These are phyloP conservation scores for Puccinia polysora DNA, from an alignment of 1,284 basidiomycete genomes.

Conservation along the genomic window DNA sequence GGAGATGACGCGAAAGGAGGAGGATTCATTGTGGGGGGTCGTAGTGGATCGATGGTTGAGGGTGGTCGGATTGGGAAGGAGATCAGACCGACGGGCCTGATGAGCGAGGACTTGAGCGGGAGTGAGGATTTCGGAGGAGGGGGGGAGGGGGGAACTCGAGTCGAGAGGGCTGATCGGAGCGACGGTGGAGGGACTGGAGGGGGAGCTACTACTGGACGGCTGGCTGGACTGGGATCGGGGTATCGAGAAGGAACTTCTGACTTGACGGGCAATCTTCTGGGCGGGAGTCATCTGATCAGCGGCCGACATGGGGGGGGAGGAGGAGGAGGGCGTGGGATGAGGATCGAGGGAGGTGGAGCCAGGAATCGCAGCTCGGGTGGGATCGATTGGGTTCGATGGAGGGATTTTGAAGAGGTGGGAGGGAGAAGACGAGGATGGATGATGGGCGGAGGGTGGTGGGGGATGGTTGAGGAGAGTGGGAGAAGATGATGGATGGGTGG, in stretches of 20 bases:
- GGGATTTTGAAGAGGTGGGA: neutral
- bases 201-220: neutral
- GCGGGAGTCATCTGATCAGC: constrained; percentile 36
- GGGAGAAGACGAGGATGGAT: neutral
- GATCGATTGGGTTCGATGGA: neutral
- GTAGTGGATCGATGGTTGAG: neutral
- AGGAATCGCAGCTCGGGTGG: neutral
- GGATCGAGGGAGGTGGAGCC: neutral
- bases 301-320: neutral
- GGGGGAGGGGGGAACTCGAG: neutral
- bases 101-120: constrained; percentile 26
- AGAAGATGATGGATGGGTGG: no score
- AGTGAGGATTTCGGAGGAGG: constrained; percentile 15
- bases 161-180: neutral
- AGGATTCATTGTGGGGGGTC: neutral
- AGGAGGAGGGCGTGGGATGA: no score
- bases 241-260: constrained; percentile 40
- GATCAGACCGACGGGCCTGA: constrained; percentile 22
- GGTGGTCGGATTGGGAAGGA: constrained; percentile 6
- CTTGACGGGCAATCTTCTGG: constrained; percentile 44
- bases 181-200: neutral
- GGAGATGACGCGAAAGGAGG: constrained; percentile 39
- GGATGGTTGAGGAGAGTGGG: no score
- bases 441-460: neutral
- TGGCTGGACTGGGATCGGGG: neutral